These are phyloP conservation scores for Chlamydomonas reinhardtii DNA, from an alignment of 163 green algal species.

Conservation along the genomic window DNA sequence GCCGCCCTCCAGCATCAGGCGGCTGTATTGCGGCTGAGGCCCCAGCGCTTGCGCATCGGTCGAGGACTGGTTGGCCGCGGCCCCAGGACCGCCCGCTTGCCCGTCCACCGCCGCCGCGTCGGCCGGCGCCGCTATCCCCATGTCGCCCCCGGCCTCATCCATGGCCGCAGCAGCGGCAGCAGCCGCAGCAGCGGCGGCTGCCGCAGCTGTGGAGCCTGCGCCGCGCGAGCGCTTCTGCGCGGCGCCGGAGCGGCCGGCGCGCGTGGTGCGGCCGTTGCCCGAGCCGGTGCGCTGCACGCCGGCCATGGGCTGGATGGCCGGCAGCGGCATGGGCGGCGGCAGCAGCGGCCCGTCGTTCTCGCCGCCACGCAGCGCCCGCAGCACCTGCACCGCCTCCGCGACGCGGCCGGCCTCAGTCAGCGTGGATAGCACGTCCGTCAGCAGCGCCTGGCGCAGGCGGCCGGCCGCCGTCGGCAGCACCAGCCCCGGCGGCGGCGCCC, in stretches of 20 bases:
- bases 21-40: conserved; percentile 31
- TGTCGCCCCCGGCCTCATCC: not conserved
- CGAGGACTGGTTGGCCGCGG: too few relatives aligned
- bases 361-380: conserved; percentile 18
- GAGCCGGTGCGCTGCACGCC: not conserved
- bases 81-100: too few relatives aligned
- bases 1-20: conserved; percentile 32
- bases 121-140: not conserved
- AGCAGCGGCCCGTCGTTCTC: conserved; percentile 17
- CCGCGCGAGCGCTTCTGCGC: conserved; percentile 15
- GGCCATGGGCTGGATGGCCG: not conserved
- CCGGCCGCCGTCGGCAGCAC: conserved; percentile 1
- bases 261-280: not conserved
- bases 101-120: too few relatives aligned
- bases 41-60: not conserved
- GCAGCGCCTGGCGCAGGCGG: conserved; percentile 12
- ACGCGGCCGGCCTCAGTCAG: not conserved
- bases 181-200: not conserved
- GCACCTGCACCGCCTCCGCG: conserved; percentile 9
- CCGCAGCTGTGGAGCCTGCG: too few relatives aligned
- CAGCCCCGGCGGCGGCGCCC: not conserved
- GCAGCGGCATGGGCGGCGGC: not conserved
- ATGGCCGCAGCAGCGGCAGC: not conserved
- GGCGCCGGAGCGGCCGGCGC: not conserved
- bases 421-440: conserved; percentile 1